These are phyloP conservation scores for Heritiera fomes DNA, from an alignment of 345 rosid species.

Conservation along the genomic window DNA sequence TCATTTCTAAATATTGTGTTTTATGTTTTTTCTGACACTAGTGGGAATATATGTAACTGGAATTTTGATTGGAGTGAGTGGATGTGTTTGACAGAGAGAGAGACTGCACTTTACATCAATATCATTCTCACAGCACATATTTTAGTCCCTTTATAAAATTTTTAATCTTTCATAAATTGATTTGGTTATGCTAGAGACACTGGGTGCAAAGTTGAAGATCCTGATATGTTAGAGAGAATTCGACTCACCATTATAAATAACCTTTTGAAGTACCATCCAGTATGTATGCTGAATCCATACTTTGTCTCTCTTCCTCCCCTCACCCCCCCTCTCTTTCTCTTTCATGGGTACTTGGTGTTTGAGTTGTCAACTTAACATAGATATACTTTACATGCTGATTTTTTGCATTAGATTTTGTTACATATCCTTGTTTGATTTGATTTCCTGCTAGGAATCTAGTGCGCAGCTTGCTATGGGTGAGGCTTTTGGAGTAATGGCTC, in stretches of 20 bases:
- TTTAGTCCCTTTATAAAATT: not conserved
- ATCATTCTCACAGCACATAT: not conserved
- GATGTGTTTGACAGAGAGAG: not conserved
- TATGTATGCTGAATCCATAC: constrained; percentile 37
- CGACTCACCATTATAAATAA: constrained; percentile 91
- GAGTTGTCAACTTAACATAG: not conserved
- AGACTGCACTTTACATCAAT: not conserved
- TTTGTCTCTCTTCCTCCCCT: not conserved
- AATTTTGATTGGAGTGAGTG: not conserved
- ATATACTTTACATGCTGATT: constrained; percentile 9
- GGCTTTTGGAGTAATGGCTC: constrained; percentile 90
- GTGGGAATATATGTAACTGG: not conserved
- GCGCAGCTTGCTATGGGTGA: constrained; percentile 92
- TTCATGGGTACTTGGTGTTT: not conserved
- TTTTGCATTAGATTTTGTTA: not conserved
- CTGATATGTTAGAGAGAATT: constrained; percentile 84
- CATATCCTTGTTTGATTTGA: constrained; percentile 19
- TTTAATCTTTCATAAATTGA: constrained; percentile 10
- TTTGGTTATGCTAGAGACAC: constrained; percentile 54
- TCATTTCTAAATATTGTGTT: not conserved
- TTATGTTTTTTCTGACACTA: not conserved
- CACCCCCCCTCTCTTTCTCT: not conserved
- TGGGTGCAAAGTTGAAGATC: constrained; percentile 98
- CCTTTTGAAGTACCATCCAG: constrained; percentile 96
- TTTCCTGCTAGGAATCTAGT: constrained; percentile 75